A percentile compares a stretch with the other conserved stretches of the same genome.
phyloP scores from a whole-genome alignment of 2,329 filamentous ascomycete genomes.

The Xylaria polymorpha region DNA sequence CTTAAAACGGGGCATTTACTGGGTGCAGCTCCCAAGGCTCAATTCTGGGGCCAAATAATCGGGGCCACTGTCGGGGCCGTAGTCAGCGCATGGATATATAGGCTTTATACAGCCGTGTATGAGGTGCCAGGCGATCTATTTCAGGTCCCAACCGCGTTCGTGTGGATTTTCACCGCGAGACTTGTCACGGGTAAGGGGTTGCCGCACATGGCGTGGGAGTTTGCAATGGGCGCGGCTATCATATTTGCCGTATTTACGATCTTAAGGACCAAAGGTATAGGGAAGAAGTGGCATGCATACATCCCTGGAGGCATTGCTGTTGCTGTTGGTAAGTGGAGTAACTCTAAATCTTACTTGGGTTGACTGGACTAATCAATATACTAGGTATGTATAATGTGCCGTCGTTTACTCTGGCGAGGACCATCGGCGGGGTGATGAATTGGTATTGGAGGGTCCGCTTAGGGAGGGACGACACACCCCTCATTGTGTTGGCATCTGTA shows the following conservation, averaged over 20 bases:
- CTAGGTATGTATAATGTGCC: constrained; percentile 96
- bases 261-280: constrained; percentile 69
- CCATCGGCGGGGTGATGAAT: constrained; percentile 78
- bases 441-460: constrained; percentile 78
- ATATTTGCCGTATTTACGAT: constrained; percentile 80
- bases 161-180: constrained; percentile 97
- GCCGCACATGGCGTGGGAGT: constrained; percentile 84
- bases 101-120: constrained; percentile 88
- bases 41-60: constrained; percentile 97
- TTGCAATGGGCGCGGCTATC: constrained; percentile 74
- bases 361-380: constrained; percentile 8
- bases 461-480: constrained; percentile 72
- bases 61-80: constrained; percentile 88
- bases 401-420: constrained; percentile 90
- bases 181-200: constrained; percentile 91
- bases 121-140: constrained; percentile 89
- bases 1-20: constrained; percentile 95
- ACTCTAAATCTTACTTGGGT: not conserved
- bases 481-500: constrained; percentile 87
- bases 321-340: constrained; percentile 75
- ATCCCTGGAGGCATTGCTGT: constrained; percentile 96
- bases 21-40: constrained; percentile 90
- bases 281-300: constrained; percentile 75
- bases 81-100: constrained; percentile 87
- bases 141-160: constrained; percentile 92